Conservation (phyloP, 768 basidiomycete genomes). For the Trametes maxima region DNA sequence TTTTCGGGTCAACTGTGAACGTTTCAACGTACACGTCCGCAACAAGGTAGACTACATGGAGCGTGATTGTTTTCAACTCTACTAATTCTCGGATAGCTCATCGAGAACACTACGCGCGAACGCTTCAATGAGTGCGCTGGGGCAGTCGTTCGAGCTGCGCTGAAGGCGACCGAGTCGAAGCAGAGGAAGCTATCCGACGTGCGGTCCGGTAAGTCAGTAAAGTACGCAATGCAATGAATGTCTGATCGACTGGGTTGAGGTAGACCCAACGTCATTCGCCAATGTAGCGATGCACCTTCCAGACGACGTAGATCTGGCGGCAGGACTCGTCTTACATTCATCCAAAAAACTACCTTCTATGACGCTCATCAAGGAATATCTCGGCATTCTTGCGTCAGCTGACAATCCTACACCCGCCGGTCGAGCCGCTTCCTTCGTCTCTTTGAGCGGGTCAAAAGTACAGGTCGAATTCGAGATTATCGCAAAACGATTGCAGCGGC, state of each 20-base stretch:
- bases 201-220: constrained; percentile 54
- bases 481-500: constrained; percentile 63
- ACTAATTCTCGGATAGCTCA: constrained; percentile 51
- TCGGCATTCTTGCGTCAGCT: constrained; percentile 76
- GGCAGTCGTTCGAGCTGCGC: constrained; percentile 65
- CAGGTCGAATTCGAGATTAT: constrained; percentile 82
- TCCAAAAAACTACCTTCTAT: constrained; percentile 57
- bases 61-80: neutral
- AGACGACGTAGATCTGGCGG: constrained; percentile 62
- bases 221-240: neutral
- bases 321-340: constrained; percentile 58
- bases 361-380: constrained; percentile 73
- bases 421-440: constrained; percentile 69
- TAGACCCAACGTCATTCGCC: constrained; percentile 69
- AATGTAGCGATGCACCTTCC: constrained; percentile 64
- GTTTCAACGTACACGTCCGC: constrained; percentile 83
- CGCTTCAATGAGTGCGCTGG: constrained; percentile 80
- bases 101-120: constrained; percentile 74
- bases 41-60: constrained; percentile 64
- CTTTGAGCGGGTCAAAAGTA: constrained; percentile 69
- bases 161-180: constrained; percentile 68
- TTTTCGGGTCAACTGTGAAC: constrained; percentile 88
- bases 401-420: constrained; percentile 83
- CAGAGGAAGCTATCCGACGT: constrained; percentile 63
- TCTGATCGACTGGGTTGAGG: neutral